Evolutionary conservation across 495 filamentous ascomycete species (phyloP).

Genomic region (Aspergillus conjunctus): DNA sequence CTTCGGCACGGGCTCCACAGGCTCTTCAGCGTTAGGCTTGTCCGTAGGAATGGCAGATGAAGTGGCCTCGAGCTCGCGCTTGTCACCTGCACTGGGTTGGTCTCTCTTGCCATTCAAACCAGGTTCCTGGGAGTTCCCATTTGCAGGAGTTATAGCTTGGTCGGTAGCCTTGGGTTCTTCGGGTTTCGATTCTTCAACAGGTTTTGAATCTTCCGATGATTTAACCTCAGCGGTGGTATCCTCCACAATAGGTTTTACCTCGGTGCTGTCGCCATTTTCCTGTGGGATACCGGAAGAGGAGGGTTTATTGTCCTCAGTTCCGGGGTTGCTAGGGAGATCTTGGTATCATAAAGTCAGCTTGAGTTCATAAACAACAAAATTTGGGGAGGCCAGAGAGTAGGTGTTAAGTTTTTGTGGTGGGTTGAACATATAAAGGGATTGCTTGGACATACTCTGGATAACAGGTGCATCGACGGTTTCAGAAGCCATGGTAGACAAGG

Average conservation of each 20-base stretch:
- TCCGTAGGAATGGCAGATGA: slow-evolving; percentile 17
- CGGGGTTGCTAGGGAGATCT: slow-evolving; percentile 10
- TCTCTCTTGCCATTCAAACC: slow-evolving; percentile 18
- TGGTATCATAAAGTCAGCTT: slow-evolving; percentile 2
- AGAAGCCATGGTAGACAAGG: slow-evolving; percentile 31
- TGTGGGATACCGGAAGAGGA: slow-evolving; percentile 6
- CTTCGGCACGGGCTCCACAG: slow-evolving; percentile 28
- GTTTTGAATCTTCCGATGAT: slow-evolving; percentile 15
- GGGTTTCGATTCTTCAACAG: slow-evolving; percentile 17
- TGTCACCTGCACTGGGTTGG: slow-evolving; percentile 29
- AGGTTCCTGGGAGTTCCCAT: slow-evolving; percentile 5
- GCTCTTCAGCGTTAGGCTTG: slow-evolving; percentile 19
- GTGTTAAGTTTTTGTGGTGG: background rate
- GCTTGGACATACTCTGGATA: slow-evolving; percentile 29
- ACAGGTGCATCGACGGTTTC: slow-evolving; percentile 23
- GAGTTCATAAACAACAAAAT: background rate
- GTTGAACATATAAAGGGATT: background rate
- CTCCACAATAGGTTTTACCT: slow-evolving; percentile 8
- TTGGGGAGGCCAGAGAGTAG: background rate
- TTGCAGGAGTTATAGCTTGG: slow-evolving; percentile 3
- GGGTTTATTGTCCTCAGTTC: slow-evolving; percentile 5
- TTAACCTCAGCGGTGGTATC: slow-evolving; percentile 15
- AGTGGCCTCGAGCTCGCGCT: slow-evolving; percentile 36
- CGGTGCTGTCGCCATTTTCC: slow-evolving; percentile 14
- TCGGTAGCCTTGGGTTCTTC: slow-evolving; percentile 20